Percentiles rank a stretch among this genome's conserved stretches.
phyloP scores from a whole-genome alignment of 257 asterid species.

The Solanum bukasovii region DNA sequence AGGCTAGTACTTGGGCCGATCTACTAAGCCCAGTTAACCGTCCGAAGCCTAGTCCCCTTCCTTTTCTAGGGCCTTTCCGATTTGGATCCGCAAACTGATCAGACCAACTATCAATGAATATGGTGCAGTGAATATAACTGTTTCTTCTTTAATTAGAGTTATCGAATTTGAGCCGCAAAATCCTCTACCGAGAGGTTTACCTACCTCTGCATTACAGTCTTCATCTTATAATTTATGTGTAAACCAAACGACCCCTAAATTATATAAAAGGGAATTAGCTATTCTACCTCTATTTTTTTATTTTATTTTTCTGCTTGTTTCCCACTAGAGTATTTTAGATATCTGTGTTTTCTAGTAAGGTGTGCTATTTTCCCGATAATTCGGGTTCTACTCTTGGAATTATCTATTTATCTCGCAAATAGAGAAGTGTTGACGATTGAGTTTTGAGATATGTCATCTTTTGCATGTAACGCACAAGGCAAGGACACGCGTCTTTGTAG shows the following conservation, averaged over 20 bases:
- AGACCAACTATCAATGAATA: neutral
- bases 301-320: neutral
- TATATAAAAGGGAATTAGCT: neutral
- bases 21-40: neutral
- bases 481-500: neutral
- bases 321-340: slow-evolving; percentile 4
- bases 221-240: neutral
- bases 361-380: slow-evolving; percentile 31
- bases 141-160: too few species aligned
- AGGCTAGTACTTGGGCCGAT: neutral
- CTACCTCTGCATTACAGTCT: neutral
- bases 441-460: neutral
- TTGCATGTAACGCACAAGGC: neutral
- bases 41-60: neutral
- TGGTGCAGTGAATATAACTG: fast-evolving
- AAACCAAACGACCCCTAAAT: neutral
- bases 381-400: neutral
- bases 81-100: neutral
- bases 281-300: neutral
- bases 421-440: neutral
- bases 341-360: slow-evolving; percentile 28
- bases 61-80: neutral
- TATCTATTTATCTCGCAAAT: neutral
- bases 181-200: neutral
- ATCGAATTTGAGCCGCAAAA: neutral